phyloP scores from a whole-genome alignment of 768 basidiomycete species.

The Termitomyces sp. region DNA sequence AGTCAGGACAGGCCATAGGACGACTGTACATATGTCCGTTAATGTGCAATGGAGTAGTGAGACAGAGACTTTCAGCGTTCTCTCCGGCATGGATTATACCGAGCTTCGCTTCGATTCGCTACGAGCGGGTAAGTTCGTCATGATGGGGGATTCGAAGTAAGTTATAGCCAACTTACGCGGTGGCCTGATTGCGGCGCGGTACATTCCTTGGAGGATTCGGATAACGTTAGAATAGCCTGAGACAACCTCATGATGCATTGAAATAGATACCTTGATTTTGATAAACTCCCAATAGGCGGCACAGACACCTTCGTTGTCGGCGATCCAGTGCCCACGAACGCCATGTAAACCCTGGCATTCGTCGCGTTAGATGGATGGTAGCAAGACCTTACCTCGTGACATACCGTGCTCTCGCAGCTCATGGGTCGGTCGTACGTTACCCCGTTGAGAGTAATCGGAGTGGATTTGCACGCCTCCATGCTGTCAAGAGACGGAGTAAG shows the following conservation, averaged over 20 bases:
- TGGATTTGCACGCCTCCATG: slow-evolving; percentile 15
- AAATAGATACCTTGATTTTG: slow-evolving; percentile 3
- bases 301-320: slow-evolving; percentile 5
- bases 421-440: slow-evolving; percentile 10
- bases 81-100: slow-evolving; percentile 4
- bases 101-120: slow-evolving; percentile 10
- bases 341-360: background rate
- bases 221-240: background rate
- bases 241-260: background rate
- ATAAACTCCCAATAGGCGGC: slow-evolving; percentile 8
- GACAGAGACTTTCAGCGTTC: slow-evolving; percentile 2
- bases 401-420: slow-evolving; percentile 11
- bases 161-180: background rate
- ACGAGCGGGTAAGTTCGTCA: background rate
- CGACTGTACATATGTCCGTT: slow-evolving; percentile 3
- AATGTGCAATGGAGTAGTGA: slow-evolving; percentile 4
- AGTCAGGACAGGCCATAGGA: slow-evolving; percentile 10
- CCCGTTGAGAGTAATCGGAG: slow-evolving; percentile 11
- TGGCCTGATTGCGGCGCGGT: slow-evolving; percentile 7
- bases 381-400: background rate
- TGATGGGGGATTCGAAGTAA: background rate
- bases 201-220: background rate
- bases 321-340: slow-evolving; percentile 8
- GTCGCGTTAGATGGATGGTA: background rate
- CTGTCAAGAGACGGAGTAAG: slow-evolving; percentile 8